These are phyloP conservation scores for Cucurbitaria berberidis DNA, from an alignment of 2,329 filamentous ascomycete genomes.

Conservation along the genomic window DNA sequence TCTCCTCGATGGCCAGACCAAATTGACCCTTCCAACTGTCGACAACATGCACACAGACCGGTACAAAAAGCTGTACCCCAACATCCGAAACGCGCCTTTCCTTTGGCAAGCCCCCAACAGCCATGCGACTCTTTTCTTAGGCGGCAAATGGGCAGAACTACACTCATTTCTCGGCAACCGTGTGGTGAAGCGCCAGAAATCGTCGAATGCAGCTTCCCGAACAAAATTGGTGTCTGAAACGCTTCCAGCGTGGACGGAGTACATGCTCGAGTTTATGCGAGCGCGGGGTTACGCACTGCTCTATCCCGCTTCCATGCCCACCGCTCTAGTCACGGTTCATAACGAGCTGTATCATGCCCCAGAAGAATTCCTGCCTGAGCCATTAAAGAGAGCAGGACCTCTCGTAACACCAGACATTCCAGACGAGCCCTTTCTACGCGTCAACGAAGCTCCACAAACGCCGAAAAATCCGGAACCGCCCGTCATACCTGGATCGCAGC, in stretches of 20 bases:
- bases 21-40: constrained; percentile 58
- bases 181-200: constrained; percentile 50
- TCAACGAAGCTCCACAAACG: constrained; percentile 42
- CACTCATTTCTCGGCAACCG: constrained; percentile 77
- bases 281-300: constrained; percentile 78
- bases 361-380: constrained; percentile 63
- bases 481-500: constrained; percentile 58
- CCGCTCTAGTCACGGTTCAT: constrained; percentile 74
- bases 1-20: constrained; percentile 65
- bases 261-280: constrained; percentile 76
- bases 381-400: constrained; percentile 4
- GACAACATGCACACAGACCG: constrained; percentile 47
- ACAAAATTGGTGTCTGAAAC: constrained; percentile 64
- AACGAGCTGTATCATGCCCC: constrained; percentile 74
- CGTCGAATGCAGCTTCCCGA: constrained; percentile 29
- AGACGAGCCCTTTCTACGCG: constrained; percentile 47
- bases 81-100: constrained; percentile 63
- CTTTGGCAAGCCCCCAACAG: constrained; percentile 85
- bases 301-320: constrained; percentile 68
- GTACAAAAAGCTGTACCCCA: constrained; percentile 31
- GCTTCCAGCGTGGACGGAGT: constrained; percentile 79
- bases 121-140: constrained; percentile 81
- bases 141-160: constrained; percentile 84
- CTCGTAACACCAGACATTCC: constrained; percentile 14
- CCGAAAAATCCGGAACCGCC: constrained; percentile 46